These are phyloP conservation scores for Apiospora hydei DNA, from an alignment of 2,329 filamentous ascomycete genomes.

Conservation along the genomic window DNA sequence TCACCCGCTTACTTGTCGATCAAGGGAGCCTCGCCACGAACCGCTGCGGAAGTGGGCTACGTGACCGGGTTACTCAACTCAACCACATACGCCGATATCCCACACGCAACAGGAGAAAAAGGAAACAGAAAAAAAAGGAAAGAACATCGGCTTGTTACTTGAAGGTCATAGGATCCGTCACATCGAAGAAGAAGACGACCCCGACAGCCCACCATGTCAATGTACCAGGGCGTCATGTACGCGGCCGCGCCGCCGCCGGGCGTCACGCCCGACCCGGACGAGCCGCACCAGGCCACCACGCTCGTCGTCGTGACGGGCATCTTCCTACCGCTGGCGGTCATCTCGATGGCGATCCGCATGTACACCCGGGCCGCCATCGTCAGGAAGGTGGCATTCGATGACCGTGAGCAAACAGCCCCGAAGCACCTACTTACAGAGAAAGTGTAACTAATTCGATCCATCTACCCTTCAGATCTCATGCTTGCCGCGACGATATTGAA, in stretches of 20 bases:
- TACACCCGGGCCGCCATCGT: constrained; percentile 31
- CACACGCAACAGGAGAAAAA: background rate
- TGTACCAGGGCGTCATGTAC: constrained; percentile 30
- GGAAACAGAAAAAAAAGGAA: background rate
- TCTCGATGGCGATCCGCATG: constrained; percentile 28
- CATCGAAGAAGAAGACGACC: background rate
- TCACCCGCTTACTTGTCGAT: background rate
- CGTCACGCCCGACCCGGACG: constrained; percentile 25
- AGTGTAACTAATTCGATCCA: no score
- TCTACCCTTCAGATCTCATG: constrained; percentile 27
- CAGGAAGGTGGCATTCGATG: constrained; percentile 30
- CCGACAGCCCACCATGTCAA: constrained; percentile 27
- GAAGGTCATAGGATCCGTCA: no score
- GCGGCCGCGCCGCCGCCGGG: constrained; percentile 30
- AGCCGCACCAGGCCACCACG: constrained; percentile 25
- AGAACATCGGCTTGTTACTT: background rate
- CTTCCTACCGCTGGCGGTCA: constrained; percentile 30
- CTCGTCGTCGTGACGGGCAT: constrained; percentile 28
- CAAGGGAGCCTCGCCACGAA: background rate
- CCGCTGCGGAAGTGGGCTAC: background rate
- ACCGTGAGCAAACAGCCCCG: constrained; percentile 32
- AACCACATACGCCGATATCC: background rate
- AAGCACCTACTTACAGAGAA: no score
- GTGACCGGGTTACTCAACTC: background rate
- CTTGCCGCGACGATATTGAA: constrained; percentile 21